Conservation (phyloP, 129 eudicot genomes). For the Solidago caesia region DNA sequence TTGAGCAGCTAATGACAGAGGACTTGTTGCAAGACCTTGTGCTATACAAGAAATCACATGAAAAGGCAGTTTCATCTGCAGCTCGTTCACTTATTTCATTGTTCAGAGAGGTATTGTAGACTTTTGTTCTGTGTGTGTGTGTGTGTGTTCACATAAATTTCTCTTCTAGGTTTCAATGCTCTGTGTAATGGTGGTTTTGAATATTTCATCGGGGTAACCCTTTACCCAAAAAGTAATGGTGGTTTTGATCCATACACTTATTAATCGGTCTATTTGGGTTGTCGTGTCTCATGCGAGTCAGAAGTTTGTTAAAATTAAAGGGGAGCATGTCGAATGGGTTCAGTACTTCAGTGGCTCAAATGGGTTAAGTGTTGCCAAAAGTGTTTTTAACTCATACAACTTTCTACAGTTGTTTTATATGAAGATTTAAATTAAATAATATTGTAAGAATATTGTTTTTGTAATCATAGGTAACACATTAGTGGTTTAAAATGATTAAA, state of each 20-base stretch:
- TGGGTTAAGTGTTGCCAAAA: no score
- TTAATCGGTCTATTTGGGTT: background rate
- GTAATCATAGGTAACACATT: no score
- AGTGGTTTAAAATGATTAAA: no score
- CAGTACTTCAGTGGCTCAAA: no score
- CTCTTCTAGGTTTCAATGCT: background rate
- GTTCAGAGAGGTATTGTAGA: slow-evolving; percentile 73
- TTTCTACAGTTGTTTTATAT: no score
- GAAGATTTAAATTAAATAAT: no score
- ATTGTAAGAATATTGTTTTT: no score
- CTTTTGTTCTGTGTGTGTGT: slow-evolving; percentile 1
- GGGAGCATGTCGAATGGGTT: background rate
- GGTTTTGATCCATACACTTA: background rate
- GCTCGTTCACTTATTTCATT: slow-evolving; percentile 90
- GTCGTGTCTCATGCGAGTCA: background rate
- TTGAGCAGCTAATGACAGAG: slow-evolving; percentile 84
- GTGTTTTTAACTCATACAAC: no score
- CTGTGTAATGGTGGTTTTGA: background rate
- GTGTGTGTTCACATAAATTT: background rate
- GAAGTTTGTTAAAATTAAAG: background rate
- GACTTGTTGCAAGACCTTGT: slow-evolving; percentile 98
- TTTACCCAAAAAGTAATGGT: background rate
- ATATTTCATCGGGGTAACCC: no score
- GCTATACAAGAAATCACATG: slow-evolving; percentile 77
- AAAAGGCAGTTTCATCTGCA: slow-evolving; percentile 90